Base-by-base conservation (phyloP, 2,329 filamentous ascomycete genomes). In the Nemania bipapillata region DNA sequence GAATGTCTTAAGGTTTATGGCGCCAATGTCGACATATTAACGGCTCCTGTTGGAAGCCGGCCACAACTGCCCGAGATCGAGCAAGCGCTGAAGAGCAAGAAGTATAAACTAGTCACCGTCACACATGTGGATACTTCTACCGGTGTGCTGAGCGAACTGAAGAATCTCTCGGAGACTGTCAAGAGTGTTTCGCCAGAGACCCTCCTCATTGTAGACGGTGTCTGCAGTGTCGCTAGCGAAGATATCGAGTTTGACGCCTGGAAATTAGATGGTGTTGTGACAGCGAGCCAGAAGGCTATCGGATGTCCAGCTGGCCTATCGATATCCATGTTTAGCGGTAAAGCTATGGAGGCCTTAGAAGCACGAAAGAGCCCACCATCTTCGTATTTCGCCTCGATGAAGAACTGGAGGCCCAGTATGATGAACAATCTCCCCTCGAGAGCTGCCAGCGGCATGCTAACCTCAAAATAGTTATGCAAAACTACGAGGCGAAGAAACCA, bases 81-180 rank as follows among this genome's bases (percentile, higher is more conserved):
- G 83, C 88, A 91, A 81, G 94, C 94, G 2, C 85, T 99, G 73
- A 91, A 91, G 80, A 89, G 93, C 85, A 97, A 96, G 86, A 89
- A 92, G 77, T 98, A 97, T 87, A 98, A 98, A 87, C 81, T 95
- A 70, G 83, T 99, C 77, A 98, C 95, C 49, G 91, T 98, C 72
- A 99, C 96, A 11, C 96, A 99, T 80, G 95, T 97, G 70, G 96
- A 99, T 79, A 99, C 96, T 26, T 97, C 94, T 3, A 99, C 96
- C 42, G 96, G 96, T 74, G 96, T 99, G 28, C 85, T 99, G 57
- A 97, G 92, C 78, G 94, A 98, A 80, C 88, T 98, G 76, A 91
- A 96, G 85, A 85, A 89, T 65, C 84, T 99, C 65, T 89, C 93
- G 37, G 92, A 94, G 78, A 84, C 96, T 57, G 92, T 98, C 59